Evolutionary conservation across 352 stramenopile species (phyloP), one percentile per base, ranked within the genome.

Genomic region (Phytopythium helicoides): DNA sequence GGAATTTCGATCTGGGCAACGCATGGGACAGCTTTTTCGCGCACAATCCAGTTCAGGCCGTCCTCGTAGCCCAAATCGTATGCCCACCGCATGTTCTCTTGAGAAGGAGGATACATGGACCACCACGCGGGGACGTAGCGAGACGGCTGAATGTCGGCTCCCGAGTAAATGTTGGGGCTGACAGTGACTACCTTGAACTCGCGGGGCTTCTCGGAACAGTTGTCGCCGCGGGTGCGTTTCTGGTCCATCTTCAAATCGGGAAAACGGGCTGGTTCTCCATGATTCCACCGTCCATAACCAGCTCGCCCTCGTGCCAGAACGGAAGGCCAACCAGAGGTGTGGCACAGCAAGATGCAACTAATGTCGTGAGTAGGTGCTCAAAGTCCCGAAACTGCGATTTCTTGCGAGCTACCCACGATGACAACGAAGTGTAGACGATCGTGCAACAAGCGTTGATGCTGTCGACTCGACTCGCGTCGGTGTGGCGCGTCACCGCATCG

Each of bases 101-200:
- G 56, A 1, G 64, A 68, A 8, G 76, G 73, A 36, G 73, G 76
- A 39, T 81, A 84, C 52, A 87, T 58, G 11, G 61, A 81, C 76
- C 79, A 89, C 69, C 71, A 80, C 23, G 73, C 48, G 8, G 76
- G 76, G 22, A 89, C 66, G 47, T 87, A 87, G 9, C 71, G 66
- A 5, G 73, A 86, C 21, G 79, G 79, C 14, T 71, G 70, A 50
- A 89, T 87, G 60, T 89, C 73, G 36, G 69, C 76, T 11, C 44
- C 40, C 8, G 68, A 56, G 39, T 68, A 71, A 19, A 66, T 28
- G 21, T 65, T 73, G 4, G 69, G 62, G 16, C 54, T 71, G 12
- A 79, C 50, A 2, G 53, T 68, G 28, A 58, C 64, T 31, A 61
- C 82, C 3, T 55, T 63, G 28, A 33, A 33, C 5, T 33, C 28